A percentile compares a stretch with the other conserved stretches of the same genome.
Evolutionary conservation across 208 protist species (phyloP).

Genomic region (Blechomonas ayalai): DNA sequence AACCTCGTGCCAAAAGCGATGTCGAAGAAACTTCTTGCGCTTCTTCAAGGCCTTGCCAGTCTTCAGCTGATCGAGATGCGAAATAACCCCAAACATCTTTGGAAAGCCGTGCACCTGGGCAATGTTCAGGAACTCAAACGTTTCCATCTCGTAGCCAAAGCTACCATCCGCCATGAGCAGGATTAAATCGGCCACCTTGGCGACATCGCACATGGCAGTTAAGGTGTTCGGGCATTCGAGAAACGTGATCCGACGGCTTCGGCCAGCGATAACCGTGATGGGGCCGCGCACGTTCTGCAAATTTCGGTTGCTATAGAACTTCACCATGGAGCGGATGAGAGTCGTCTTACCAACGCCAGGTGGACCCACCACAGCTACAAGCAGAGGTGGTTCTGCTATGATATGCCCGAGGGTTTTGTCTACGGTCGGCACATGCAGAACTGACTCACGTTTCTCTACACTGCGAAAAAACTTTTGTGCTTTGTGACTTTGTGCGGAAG

Average conservation of each 20-base stretch:
- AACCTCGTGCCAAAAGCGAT: conserved; percentile 93
- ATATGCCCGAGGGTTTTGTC: conserved; percentile 85
- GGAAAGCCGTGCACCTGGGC: conserved; percentile 98
- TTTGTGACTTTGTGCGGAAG: conserved; percentile 60
- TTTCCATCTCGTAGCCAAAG: conserved; percentile 99
- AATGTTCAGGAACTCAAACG: conserved; percentile 99
- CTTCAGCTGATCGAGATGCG: conserved; percentile 97
- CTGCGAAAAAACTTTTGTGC: conserved; percentile 75
- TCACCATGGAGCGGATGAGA: conserved; percentile 97
- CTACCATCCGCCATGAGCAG: conserved; percentile 97
- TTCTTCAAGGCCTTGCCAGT: conserved; percentile 95
- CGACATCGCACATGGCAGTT: conserved; percentile 98
- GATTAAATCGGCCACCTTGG: conserved; percentile 97
- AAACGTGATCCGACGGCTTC: conserved; percentile 95
- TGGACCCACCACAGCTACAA: conserved; percentile 96
- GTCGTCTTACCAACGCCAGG: conserved; percentile 96
- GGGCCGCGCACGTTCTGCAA: conserved; percentile 93
- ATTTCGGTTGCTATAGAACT: conserved; percentile 96
- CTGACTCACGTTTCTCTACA: conserved; percentile 82
- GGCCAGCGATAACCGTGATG: conserved; percentile 95
- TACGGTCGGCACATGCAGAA: conserved; percentile 70
- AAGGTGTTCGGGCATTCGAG: conserved; percentile 98
- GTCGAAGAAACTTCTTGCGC: conserved; percentile 97
- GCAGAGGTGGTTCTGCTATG: conserved; percentile 88
- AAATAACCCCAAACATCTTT: conserved; percentile 98